phyloP scores from a whole-genome alignment of 371 early-diverging fungal species.

The Rhizopus stolonifer region DNA sequence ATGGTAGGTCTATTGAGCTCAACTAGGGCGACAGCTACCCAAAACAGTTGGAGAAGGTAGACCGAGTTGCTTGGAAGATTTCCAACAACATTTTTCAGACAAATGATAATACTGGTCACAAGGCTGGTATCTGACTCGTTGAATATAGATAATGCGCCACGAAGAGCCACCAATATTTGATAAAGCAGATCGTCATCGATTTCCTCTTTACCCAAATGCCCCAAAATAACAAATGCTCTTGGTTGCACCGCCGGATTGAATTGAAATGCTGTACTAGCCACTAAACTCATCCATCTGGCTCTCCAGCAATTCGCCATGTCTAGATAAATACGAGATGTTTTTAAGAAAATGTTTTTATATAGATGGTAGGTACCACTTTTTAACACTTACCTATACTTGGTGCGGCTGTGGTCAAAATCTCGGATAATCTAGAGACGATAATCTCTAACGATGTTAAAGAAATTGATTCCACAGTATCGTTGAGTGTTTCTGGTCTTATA shows the following conservation, averaged over 20 bases:
- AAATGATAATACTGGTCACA: conserved; percentile 79
- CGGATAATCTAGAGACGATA: conserved; percentile 72
- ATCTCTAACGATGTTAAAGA: conserved; percentile 71
- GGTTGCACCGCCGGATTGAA: conserved; percentile 91
- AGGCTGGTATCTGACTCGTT: conserved; percentile 73
- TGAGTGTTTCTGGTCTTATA: conserved; percentile 57
- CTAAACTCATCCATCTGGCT: conserved; percentile 88
- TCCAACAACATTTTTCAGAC: conserved; percentile 78
- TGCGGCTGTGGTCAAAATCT: conserved; percentile 73
- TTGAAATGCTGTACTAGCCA: conserved; percentile 86
- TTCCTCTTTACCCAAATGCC: conserved; percentile 79
- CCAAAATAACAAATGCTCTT: conserved; percentile 86
- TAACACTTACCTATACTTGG: conserved; percentile 65
- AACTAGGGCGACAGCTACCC: conserved; percentile 80
- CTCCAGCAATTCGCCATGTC: conserved; percentile 78
- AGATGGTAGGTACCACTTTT: too few species aligned
- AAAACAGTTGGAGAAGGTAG: conserved; percentile 80
- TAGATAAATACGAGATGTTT: conserved; percentile 16
- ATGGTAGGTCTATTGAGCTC: conserved; percentile 81
- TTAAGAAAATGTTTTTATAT: too few species aligned
- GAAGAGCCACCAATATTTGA: conserved; percentile 81
- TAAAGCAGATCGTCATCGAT: conserved; percentile 85
- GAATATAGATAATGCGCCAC: conserved; percentile 76
- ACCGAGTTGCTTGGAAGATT: conserved; percentile 71
- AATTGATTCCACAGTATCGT: conserved; percentile 63